These are phyloP conservation scores for Candida piceae DNA, from an alignment of 805 yeast species.

Conservation along the genomic window DNA sequence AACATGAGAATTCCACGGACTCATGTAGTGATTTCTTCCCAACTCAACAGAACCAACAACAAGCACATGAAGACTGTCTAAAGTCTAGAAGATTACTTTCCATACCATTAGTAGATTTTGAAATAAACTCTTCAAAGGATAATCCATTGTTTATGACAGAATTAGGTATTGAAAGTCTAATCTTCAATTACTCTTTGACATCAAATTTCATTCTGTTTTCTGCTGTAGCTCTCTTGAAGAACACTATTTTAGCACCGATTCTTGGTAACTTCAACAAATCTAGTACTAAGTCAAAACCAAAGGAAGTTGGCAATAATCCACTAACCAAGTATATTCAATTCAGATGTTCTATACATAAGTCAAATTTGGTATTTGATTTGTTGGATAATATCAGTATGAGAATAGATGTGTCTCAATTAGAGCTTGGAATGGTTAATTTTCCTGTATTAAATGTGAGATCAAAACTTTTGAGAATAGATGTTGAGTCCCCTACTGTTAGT, in stretches of 20 bases:
- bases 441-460: conserved; percentile 13
- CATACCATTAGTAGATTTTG: conserved; percentile 2
- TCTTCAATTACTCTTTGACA: conserved; percentile 30
- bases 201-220: conserved; percentile 44
- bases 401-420: conserved; percentile 36
- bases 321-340: conserved; percentile 3
- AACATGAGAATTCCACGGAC: neutral
- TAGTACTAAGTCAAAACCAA: neutral
- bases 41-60: no score
- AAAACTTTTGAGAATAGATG: conserved; percentile 38
- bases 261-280: no score
- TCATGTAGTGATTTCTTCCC: no score
- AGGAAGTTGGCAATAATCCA: neutral
- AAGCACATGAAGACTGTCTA: no score
- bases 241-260: conserved; percentile 25
- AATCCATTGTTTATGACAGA: conserved; percentile 3
- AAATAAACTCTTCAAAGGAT: conserved; percentile 2
- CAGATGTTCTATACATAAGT: conserved; percentile 12
- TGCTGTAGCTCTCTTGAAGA: conserved; percentile 38
- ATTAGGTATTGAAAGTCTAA: conserved; percentile 3
- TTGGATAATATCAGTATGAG: conserved; percentile 47
- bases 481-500: conserved; percentile 46
- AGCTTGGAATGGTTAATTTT: conserved; percentile 12
- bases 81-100: conserved; percentile 5
- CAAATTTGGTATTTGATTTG: conserved; percentile 31